A percentile compares a stretch with the other conserved stretches of the same genome.
These are phyloP conservation scores for Euptelea pleiosperma DNA, from an alignment of 164 flowering plant species.

Conservation along the genomic window DNA sequence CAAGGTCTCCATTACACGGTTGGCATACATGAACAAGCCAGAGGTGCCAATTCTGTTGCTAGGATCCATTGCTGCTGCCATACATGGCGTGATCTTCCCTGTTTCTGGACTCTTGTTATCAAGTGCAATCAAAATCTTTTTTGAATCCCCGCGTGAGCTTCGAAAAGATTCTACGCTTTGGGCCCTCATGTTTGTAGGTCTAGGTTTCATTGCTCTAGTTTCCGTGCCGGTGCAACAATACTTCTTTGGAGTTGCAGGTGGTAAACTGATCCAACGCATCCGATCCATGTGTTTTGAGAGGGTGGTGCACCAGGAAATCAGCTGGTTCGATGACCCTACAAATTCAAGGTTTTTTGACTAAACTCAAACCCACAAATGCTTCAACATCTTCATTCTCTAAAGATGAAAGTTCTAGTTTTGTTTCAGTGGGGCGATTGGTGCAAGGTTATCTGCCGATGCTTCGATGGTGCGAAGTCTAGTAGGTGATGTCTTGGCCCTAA, in stretches of 20 bases:
- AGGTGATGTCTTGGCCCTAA: slow-evolving; percentile 41
- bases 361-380: background rate
- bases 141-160: slow-evolving; percentile 36
- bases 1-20: slow-evolving; percentile 35
- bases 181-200: slow-evolving; percentile 38
- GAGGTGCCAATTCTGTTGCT: slow-evolving; percentile 48
- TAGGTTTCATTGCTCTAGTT: slow-evolving; percentile 28
- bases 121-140: slow-evolving; percentile 46
- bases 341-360: slow-evolving; percentile 48
- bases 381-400: background rate
- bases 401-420: background rate
- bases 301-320: too few relatives aligned
- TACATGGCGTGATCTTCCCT: slow-evolving; percentile 52
- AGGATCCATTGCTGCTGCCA: slow-evolving; percentile 46
- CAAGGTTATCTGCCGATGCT: slow-evolving; percentile 54
- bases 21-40: slow-evolving; percentile 58
- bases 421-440: slow-evolving; percentile 51
- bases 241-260: too few relatives aligned
- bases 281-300: too few relatives aligned
- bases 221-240: too few relatives aligned
- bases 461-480: slow-evolving; percentile 37
- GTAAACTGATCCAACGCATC: slow-evolving; percentile 49
- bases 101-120: slow-evolving; percentile 53
- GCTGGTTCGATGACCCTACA: too few relatives aligned
- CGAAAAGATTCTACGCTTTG: slow-evolving; percentile 46